These are phyloP conservation scores for Niebla homalea DNA, from an alignment of 495 filamentous ascomycete species.

Conservation along the genomic window DNA sequence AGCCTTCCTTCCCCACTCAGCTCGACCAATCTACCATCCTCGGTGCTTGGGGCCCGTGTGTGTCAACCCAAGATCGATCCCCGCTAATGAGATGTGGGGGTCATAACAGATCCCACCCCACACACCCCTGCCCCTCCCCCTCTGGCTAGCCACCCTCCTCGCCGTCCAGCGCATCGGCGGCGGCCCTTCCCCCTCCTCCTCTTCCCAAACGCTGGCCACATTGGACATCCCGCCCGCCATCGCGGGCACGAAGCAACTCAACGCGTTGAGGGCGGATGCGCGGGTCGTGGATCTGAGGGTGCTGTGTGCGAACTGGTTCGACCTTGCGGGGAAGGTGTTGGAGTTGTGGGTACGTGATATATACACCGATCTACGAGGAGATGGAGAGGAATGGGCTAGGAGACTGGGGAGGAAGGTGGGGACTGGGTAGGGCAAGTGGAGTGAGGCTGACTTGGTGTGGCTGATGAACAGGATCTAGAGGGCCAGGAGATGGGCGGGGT, in stretches of 20 bases:
- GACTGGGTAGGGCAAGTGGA: too few relatives aligned
- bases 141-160: slow-evolving; percentile 97
- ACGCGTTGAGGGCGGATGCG: slow-evolving; percentile 83
- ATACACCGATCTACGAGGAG: too few relatives aligned
- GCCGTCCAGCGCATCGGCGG: slow-evolving; percentile 54
- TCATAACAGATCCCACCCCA: slow-evolving; percentile 71
- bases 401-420: too few relatives aligned
- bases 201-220: slow-evolving; percentile 43
- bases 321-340: slow-evolving; percentile 66
- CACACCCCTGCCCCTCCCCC: slow-evolving; percentile 66
- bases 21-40: neutral
- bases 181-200: slow-evolving; percentile 22
- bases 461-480: too few relatives aligned
- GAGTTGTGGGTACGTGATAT: slow-evolving; percentile 68
- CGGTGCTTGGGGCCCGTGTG: neutral
- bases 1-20: neutral
- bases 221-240: slow-evolving; percentile 73
- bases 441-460: too few relatives aligned
- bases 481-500: slow-evolving; percentile 45
- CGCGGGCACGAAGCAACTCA: slow-evolving; percentile 59
- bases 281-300: slow-evolving; percentile 71
- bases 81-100: neutral
- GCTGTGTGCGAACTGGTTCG: slow-evolving; percentile 77
- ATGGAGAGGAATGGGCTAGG: too few relatives aligned
- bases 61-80: neutral